phyloP scores from a whole-genome alignment of 2,329 filamentous ascomycete species.

The Exserohilum turcica region DNA sequence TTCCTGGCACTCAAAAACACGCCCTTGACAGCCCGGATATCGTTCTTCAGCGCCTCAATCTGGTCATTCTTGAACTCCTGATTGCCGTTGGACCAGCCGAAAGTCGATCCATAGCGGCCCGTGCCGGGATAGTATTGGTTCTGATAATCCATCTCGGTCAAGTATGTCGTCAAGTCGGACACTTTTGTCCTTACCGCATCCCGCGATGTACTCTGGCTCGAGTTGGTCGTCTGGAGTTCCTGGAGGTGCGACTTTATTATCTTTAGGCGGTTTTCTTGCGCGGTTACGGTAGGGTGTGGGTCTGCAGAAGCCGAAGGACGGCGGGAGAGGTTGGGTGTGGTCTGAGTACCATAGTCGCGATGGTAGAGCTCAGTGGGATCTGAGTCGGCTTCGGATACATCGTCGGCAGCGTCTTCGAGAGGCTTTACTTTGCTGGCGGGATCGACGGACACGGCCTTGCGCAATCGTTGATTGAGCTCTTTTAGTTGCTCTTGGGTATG shows the following conservation, averaged over 20 bases:
- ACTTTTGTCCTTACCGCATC: slow-evolving; percentile 57
- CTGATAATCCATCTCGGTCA: slow-evolving; percentile 55
- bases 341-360: slow-evolving; percentile 80
- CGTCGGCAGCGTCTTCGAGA: slow-evolving; percentile 40
- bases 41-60: slow-evolving; percentile 72
- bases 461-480: slow-evolving; percentile 62
- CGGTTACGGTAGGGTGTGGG: slow-evolving; percentile 36
- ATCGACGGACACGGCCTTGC: slow-evolving; percentile 66
- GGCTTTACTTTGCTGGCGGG: slow-evolving; percentile 50
- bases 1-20: slow-evolving; percentile 74
- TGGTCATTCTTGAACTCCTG: slow-evolving; percentile 65
- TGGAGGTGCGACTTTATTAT: slow-evolving; percentile 58
- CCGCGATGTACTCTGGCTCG: slow-evolving; percentile 58
- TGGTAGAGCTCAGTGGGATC: slow-evolving; percentile 81
- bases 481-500: slow-evolving; percentile 59
- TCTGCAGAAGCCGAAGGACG: slow-evolving; percentile 35
- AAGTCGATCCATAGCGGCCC: slow-evolving; percentile 29
- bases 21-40: slow-evolving; percentile 79
- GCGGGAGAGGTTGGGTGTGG: slow-evolving; percentile 60
- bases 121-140: slow-evolving; percentile 51
- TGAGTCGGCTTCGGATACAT: slow-evolving; percentile 57
- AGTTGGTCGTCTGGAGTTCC: slow-evolving; percentile 56
- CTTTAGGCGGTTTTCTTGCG: slow-evolving; percentile 55
- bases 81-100: slow-evolving; percentile 48
- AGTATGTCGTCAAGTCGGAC: slow-evolving; percentile 65